A percentile compares a stretch with the other conserved stretches of the same genome.
Evolutionary conservation across 148 eudicot genomes (phyloP).

Genomic region (Bassia scoparia): DNA sequence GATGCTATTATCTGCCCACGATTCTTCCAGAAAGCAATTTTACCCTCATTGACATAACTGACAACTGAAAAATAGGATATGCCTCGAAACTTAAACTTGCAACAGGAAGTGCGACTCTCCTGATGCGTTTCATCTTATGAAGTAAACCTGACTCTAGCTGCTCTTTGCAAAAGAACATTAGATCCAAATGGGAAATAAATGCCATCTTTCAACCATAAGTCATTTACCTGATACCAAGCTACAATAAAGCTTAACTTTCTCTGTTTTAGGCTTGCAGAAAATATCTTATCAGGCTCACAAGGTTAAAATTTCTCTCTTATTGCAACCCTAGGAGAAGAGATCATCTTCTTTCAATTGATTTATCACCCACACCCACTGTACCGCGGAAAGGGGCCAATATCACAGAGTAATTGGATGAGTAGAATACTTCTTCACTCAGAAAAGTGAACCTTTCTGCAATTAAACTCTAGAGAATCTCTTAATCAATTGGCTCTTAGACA

Average conservation of each 20-base stretch:
- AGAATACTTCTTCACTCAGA: no score
- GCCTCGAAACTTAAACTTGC: neutral
- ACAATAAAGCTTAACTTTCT: no score
- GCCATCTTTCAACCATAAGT: neutral
- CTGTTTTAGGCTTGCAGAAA: neutral
- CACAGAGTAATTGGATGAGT: no score
- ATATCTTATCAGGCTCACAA: neutral
- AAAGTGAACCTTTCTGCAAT: no score
- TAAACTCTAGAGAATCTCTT: no score
- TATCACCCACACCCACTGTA: neutral
- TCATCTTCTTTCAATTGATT: neutral
- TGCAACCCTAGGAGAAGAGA: neutral
- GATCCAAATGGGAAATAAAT: neutral
- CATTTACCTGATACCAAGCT: neutral
- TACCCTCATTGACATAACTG: neutral
- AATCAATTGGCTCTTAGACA: neutral
- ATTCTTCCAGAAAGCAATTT: neutral
- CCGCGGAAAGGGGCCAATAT: neutral
- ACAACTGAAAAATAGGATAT: neutral
- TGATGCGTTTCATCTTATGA: neutral
- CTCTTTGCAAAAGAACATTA: neutral
- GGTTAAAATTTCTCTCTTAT: neutral
- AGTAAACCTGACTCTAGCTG: neutral
- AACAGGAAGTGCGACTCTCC: neutral
- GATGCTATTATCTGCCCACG: neutral